Conservation (phyloP, 2,329 filamentous ascomycete species). For the Cladosporium sp. region DNA sequence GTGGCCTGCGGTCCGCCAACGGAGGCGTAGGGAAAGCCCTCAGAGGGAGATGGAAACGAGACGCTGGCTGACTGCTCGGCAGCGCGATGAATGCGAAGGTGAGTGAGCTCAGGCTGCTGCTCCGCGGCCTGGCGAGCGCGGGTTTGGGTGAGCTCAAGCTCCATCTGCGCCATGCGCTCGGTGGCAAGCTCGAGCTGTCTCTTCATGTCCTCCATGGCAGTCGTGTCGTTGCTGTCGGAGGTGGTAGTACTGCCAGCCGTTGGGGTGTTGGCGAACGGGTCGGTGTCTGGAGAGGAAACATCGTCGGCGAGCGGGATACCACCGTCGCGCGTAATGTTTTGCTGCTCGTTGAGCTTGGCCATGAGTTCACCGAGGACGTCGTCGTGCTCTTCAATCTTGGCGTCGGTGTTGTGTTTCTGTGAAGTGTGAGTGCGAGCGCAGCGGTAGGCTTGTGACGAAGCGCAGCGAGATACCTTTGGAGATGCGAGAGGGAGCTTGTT, state of each 20-base stretch:
- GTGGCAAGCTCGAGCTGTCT: conserved; percentile 67
- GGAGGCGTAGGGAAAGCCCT: conserved; percentile 18
- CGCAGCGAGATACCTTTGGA: conserved; percentile 16
- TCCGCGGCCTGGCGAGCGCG: conserved; percentile 58
- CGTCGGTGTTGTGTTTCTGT: conserved; percentile 3
- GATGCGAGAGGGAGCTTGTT: conserved; percentile 25
- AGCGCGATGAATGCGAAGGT: conserved; percentile 57
- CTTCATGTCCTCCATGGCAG: conserved; percentile 46
- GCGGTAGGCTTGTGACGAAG: conserved; percentile 13
- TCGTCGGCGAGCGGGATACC: conserved; percentile 35
- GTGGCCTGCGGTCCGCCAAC: neutral
- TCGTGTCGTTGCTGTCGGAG: conserved; percentile 32
- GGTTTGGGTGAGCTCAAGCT: conserved; percentile 65
- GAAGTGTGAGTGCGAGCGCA: conserved; percentile 18
- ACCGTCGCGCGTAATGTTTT: conserved; percentile 48
- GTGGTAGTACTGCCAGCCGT: conserved; percentile 19
- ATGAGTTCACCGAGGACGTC: conserved; percentile 64
- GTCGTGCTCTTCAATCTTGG: conserved; percentile 13
- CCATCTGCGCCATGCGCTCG: conserved; percentile 65
- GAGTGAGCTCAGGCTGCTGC: conserved; percentile 59
- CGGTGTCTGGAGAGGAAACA: conserved; percentile 27
- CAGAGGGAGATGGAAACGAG: conserved; percentile 26
- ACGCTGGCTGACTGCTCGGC: conserved; percentile 47
- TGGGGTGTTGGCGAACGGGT: conserved; percentile 28
- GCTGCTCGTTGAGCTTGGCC: conserved; percentile 69